A percentile compares a stretch with the other conserved stretches of the same genome.
Conservation (phyloP, 1,139 yeast species). For the Suhomyces anneliseae region DNA sequence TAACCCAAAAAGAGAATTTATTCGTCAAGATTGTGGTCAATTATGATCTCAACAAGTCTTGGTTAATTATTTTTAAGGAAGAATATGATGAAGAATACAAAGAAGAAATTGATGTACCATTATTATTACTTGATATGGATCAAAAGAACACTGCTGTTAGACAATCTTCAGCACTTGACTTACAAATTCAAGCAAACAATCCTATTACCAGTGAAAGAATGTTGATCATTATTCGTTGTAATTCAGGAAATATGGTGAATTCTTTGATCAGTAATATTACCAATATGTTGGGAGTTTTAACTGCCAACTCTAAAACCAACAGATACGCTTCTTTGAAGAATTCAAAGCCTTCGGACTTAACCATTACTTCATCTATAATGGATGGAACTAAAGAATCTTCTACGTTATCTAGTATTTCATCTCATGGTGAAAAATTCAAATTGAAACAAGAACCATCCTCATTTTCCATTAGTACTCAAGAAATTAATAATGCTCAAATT, state of each 20-base stretch:
- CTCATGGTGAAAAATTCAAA: constrained; percentile 15
- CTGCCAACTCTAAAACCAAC: constrained; percentile 14
- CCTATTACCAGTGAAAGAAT: constrained; percentile 31
- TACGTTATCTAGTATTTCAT: constrained; percentile 36
- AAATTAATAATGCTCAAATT: constrained; percentile 14
- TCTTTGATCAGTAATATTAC: constrained; percentile 28
- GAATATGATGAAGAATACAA: constrained; percentile 31
- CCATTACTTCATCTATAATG: constrained; percentile 42
- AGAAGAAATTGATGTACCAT: constrained; percentile 39
- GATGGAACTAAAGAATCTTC: constrained; percentile 27
- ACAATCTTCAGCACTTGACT: constrained; percentile 43
- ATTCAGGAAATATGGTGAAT: constrained; percentile 26
- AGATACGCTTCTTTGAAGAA: constrained; percentile 20
- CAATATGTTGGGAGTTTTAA: constrained; percentile 29
- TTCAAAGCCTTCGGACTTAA: constrained; percentile 29
- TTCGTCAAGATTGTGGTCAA: constrained; percentile 43
- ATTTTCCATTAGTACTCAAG: constrained; percentile 16
- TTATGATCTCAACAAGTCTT: constrained; percentile 31
- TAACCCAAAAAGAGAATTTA: constrained; percentile 37
- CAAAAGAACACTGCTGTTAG: constrained; percentile 26
- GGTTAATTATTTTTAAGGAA: constrained; percentile 47
- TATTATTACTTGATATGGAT: constrained; percentile 35
- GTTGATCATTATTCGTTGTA: constrained; percentile 39
- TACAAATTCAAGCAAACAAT: constrained; percentile 36
- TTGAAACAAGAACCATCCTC: constrained; percentile 10